Evolutionary conservation across 108 stramenopile genomes (phyloP), one percentile per base, ranked within the genome.

Genomic region (Conticribra weissflogii): DNA sequence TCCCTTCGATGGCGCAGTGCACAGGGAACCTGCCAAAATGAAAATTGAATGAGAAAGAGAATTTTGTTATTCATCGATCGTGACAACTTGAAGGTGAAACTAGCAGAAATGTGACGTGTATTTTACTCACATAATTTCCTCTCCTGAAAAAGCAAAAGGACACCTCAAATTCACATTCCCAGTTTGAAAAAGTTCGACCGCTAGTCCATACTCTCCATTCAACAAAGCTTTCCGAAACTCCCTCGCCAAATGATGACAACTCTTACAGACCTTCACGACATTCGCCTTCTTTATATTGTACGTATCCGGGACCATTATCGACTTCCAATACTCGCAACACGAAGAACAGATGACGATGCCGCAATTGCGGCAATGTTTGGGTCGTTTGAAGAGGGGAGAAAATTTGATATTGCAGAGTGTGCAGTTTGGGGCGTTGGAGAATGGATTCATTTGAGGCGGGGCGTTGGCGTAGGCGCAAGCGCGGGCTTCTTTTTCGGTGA

Each of bases 401-500:
- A 92, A 95, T 34, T 83, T 86, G 14, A 67, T 79, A 18, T 74
- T 67, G 71, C 94, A 95, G 16, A 86, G 63, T 64, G 82, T 88
- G 59, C 94, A 95, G 33, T 72, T 45, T 0, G 83, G 69, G 23
- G 72, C 62, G 24, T 81, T 83, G 32, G 45, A 49, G 45, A 92
- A 84, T 33, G 87, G 81, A 25, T 87, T 31, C 86, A 92, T 92
- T 41, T 85, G 76, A 18, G 94, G 91, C 45, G 94, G 90, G 18
- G 94, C 89, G 36, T 88, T 91, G 0, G 94, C 91, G 56, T 90
- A 90, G 23, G 89, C 94, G n/a, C 88, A 89, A 56, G 91, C 94
- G 24, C 89, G 63, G n/a, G 94, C 94, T 68, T 90, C 86, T 41
- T 80, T 64, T 75, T 95, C 89, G 18, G 86, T 66, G 18, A 75